A percentile compares a stretch with the other conserved stretches of the same genome.
Evolutionary conservation across 108 stramenopile species (phyloP).

Genomic region (Nannochloropsis salina): DNA sequence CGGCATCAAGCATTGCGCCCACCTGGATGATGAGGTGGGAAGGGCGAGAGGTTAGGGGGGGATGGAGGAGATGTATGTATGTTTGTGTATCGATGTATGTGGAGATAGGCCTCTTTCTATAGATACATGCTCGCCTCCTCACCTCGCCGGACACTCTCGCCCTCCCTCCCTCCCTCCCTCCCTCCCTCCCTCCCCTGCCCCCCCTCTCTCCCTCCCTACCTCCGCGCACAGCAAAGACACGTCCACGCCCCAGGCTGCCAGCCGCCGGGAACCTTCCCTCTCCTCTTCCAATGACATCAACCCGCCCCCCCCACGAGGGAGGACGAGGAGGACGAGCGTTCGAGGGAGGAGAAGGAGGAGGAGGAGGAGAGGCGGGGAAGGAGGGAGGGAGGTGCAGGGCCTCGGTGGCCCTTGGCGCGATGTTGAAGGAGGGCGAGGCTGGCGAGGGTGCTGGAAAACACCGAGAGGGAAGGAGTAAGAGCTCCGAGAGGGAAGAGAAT

Average conservation of each 20-base stretch:
- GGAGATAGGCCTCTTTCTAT: no score
- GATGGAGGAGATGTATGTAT: background rate
- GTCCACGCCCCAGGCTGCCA: background rate
- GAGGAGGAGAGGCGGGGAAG: background rate
- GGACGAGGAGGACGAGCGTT: no score
- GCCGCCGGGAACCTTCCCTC: background rate
- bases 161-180: background rate
- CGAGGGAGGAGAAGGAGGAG: background rate
- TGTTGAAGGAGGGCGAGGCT: background rate
- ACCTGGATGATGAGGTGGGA: background rate
- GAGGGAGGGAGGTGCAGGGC: background rate
- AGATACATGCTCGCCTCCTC: no score
- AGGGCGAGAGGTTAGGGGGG: background rate
- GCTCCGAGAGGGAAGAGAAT: no score
- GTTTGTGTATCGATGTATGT: no score
- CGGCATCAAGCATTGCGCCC: background rate
- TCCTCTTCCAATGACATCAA: background rate
- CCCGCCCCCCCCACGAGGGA: background rate
- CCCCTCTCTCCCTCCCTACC: background rate
- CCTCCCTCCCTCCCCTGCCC: background rate
- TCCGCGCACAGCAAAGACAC: background rate
- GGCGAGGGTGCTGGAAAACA: background rate
- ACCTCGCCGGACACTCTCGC: no score
- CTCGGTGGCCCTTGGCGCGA: background rate
- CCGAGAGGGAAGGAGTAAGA: background rate